These are phyloP conservation scores for Candida michaelii DNA, from an alignment of 805 yeast genomes.

Conservation along the genomic window DNA sequence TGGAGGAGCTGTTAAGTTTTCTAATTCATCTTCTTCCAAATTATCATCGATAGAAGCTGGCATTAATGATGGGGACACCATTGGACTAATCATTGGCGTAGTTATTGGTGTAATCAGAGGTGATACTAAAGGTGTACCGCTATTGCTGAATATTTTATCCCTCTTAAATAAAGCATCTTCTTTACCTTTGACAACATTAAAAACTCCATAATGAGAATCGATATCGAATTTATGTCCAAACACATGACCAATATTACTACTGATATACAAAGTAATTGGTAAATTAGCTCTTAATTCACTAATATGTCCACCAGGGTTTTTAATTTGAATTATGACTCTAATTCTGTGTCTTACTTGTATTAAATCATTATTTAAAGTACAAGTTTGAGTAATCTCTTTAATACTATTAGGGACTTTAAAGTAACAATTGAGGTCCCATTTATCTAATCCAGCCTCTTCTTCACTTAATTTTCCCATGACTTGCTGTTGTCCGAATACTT, in stretches of 20 bases:
- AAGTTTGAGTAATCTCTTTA: constrained; percentile 43
- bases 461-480: constrained; percentile 12
- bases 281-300: constrained; percentile 54
- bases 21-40: constrained; percentile 24
- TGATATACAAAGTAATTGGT: constrained; percentile 45
- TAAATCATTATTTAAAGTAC: constrained; percentile 39
- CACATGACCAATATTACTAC: constrained; percentile 38
- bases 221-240: constrained; percentile 33
- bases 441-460: constrained; percentile 28
- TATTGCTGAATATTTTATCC: constrained; percentile 15
- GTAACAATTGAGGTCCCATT: constrained; percentile 46
- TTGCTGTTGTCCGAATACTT: constrained; percentile 27
- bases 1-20: constrained; percentile 42
- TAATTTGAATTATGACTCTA: constrained; percentile 42
- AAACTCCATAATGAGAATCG: constrained; percentile 26
- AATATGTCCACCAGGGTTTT: constrained; percentile 49
- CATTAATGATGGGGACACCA: constrained; percentile 5
- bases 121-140: constrained; percentile 10
- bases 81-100: constrained; percentile 7
- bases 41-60: constrained; percentile 11
- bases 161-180: constrained; percentile 33
- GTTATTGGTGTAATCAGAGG: constrained; percentile 7
- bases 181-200: constrained; percentile 20
- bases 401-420: constrained; percentile 42
- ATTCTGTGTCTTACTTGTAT: constrained; percentile 47